Base-by-base conservation (phyloP, 1,139 yeast species). In the Diutina siamensis region DNA sequence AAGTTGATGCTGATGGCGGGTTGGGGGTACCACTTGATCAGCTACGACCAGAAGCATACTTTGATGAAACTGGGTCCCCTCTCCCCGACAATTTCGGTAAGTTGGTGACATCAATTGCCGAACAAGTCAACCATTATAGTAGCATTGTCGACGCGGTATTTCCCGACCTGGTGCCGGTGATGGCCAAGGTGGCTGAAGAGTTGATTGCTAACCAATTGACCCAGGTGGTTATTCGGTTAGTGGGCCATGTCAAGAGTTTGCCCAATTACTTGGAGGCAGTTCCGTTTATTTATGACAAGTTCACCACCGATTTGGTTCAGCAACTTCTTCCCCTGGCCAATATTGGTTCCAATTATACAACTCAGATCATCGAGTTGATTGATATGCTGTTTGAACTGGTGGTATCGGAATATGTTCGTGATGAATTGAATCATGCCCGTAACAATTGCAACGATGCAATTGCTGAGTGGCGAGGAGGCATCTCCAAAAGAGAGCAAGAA, bases 401-500 rank as follows among this genome's bases (percentile, higher is more conserved):
- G 46, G 68, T 65, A 4, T 67, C 72, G 3, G 79, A 80, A 46
- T 79, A 77, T 51, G 59, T 65, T 51, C 63, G 74, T 40, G 77
- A 73, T 48, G 72, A 74, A 45, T 58, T 74, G 3, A 51, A 55
- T 21, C 49, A 52, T 5, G 67, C 67, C 50, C 63, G 62, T 45
- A 52, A 54, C 2, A 52, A 52, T 22, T 55, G 71, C 10, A 54
- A 55, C 21, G 58, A 54, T 8, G 59, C 56, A 33, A 61, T 71
- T 28, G 46, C 48, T 1, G 58, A 58, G 21, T 71, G 76, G 76
- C 65, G 65, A 35, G 55, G 57, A 13, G 52, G 58, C 2, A 56
- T 68, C 1, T 61, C 63, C 12, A 60, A 62, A 48, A 55, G 71
- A 48, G 75, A 70, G 50, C 64, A 63, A 35, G 72, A 68, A 51